Percentiles rank a stretch among this genome's conserved stretches.
Evolutionary conservation across 2,329 filamentous ascomycete species (phyloP).

Genomic region (Bipolaris cookei): DNA sequence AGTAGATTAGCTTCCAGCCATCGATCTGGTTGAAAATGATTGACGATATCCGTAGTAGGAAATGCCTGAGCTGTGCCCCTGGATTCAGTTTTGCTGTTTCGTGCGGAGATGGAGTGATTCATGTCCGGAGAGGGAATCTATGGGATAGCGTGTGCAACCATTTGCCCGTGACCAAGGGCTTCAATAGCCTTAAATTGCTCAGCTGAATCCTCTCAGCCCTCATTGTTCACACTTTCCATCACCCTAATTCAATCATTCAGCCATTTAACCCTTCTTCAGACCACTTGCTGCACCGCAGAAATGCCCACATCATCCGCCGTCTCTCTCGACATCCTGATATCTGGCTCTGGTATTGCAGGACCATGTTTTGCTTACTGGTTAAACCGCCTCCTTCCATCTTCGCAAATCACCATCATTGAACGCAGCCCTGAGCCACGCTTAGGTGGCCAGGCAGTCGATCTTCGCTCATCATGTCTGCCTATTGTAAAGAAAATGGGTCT

Average conservation of each 20-base stretch:
- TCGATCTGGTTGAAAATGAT: not conserved
- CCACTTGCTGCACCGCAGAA: not conserved
- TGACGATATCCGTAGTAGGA: not conserved
- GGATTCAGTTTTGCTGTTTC: not conserved
- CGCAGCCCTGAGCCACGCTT: constrained; percentile 52
- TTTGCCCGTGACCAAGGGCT: not conserved
- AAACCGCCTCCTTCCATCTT: constrained; percentile 40
- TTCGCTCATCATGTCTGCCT: constrained; percentile 59
- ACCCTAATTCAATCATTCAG: not conserved
- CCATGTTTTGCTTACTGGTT: constrained; percentile 60
- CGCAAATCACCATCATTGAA: constrained; percentile 52
- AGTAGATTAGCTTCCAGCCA: not conserved
- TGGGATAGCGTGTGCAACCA: not conserved
- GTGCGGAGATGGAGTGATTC: not conserved
- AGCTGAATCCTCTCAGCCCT: not conserved
- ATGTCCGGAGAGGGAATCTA: not conserved
- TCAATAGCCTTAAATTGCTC: not conserved
- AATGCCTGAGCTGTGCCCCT: not conserved
- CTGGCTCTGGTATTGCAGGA: constrained; percentile 42
- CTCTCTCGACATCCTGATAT: constrained; percentile 32
- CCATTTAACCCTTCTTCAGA: not conserved
- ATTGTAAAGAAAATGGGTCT: constrained; percentile 61
- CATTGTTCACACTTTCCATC: not conserved
- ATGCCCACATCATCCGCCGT: not conserved
- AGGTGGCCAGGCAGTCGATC: constrained; percentile 61